phyloP scores from a whole-genome alignment of 768 basidiomycete genomes.

The Tubosaeta sp. region DNA sequence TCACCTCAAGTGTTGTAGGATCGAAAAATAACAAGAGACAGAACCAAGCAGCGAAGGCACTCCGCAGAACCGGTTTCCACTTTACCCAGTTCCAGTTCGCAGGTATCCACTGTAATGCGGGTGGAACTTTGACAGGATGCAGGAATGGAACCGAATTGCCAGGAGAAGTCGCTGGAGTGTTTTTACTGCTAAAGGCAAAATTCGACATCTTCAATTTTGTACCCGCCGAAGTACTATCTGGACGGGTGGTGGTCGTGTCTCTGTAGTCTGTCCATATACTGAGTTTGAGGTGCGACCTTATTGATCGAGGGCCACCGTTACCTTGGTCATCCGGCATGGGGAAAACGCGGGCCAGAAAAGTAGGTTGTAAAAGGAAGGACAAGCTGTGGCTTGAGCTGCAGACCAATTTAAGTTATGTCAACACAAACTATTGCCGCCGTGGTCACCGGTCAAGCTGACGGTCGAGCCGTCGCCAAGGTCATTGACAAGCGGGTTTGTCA shows the following conservation, averaged over 20 bases:
- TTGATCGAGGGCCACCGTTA: background rate
- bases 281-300: conserved; percentile 7
- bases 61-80: conserved; percentile 60
- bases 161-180: background rate
- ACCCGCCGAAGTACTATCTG: background rate
- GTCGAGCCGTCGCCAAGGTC: no score
- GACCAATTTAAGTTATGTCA: background rate
- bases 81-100: conserved; percentile 54
- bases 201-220: background rate
- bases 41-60: conserved; percentile 62
- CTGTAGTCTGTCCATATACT: conserved; percentile 1
- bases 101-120: conserved; percentile 49
- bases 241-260: background rate
- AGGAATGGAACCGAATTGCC: background rate
- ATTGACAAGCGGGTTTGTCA: no score
- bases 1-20: conserved; percentile 38
- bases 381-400: background rate
- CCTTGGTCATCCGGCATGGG: conserved; percentile 10
- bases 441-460: no score
- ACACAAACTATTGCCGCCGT: background rate
- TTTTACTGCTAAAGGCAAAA: background rate
- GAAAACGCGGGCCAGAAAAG: background rate
- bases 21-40: conserved; percentile 57
- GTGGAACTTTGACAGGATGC: conserved; percentile 22
- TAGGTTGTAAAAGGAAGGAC: no score